A percentile compares a stretch with the other conserved stretches of the same genome.
phyloP scores from a whole-genome alignment of 257 asterid genomes.

The Datura wrightii region DNA sequence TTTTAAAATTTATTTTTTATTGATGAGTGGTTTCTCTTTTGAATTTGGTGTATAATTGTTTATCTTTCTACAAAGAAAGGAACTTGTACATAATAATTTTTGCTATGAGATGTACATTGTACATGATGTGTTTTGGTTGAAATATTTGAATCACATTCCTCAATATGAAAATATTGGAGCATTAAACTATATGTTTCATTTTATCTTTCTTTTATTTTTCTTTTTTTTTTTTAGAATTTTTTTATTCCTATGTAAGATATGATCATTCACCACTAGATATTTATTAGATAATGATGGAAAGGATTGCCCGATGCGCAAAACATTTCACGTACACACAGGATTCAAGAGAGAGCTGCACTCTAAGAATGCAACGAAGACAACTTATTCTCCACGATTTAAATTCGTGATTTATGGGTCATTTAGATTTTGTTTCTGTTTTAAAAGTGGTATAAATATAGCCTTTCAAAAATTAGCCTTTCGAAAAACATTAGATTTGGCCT shows the following conservation, averaged over 20 bases:
- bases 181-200: neutral
- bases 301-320: neutral
- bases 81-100: neutral
- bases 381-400: neutral
- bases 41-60: neutral
- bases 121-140: constrained; percentile 14
- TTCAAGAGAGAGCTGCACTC: neutral
- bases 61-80: neutral
- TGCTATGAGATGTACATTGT: constrained; percentile 21
- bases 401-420: neutral
- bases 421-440: neutral
- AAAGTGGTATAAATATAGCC: too few species aligned
- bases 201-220: constrained; percentile 1
- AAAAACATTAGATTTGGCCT: too few species aligned
- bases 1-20: neutral
- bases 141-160: constrained; percentile 17
- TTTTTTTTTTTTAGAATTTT: neutral
- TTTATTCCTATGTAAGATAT: neutral
- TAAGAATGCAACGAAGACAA: neutral
- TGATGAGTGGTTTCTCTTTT: neutral
- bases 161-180: neutral
- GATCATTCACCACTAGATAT: neutral
- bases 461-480: neutral
- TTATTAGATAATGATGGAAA: neutral
- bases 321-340: neutral